Base-by-base conservation (phyloP, 2,329 filamentous ascomycete species). In the Dothiorella sarmentorum region DNA sequence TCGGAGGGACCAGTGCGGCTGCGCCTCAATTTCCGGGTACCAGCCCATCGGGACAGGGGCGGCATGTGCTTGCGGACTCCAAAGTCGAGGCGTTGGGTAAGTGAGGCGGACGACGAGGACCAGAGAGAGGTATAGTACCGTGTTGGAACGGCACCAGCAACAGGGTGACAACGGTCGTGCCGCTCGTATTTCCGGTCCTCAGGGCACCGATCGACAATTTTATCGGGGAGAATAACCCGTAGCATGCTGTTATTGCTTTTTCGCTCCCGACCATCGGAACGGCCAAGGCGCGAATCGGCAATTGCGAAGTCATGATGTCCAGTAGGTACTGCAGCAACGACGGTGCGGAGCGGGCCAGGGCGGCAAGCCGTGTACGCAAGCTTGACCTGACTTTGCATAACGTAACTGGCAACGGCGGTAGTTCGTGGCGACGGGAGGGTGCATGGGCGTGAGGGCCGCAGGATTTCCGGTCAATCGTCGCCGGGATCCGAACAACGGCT, bases 31-130 rank as follows among this genome's bases (percentile, higher is more conserved):
- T 53, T 53, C 49, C 49, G 35, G 35, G 18, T 53, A 53, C 49
- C 49, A 53, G 20, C 13, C 49, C n/a, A 13, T 24, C 37, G 49
- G 49, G 9, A 38, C 35, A 18, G 24, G 20, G n/a, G 33, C n/a
- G 33, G 24, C 13, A 15, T 33, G 15, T 22, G 7, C 6, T 13
- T 26, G 20, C 6, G 26, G 47, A 51, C 33, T 38, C 49, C 49
- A 53, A 53, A 40, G 35, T 53, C 49, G 49, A 27, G 49, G 49
- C 49, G 22, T 53, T 53, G 49, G 49, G 49, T 53, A 53, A 53
- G 35, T 38, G 49, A 53, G 47, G 31, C 47, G 47, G 47, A 22
- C 47, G 26, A 37, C 47, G 31, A 17, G 47, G 31, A 26, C 49
- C 49, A 53, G 27, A 53, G 49, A 40, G 11, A 35, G 49, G 22